Evolutionary conservation across 129 eudicot species (phyloP).

Genomic region (Calendula officinalis): DNA sequence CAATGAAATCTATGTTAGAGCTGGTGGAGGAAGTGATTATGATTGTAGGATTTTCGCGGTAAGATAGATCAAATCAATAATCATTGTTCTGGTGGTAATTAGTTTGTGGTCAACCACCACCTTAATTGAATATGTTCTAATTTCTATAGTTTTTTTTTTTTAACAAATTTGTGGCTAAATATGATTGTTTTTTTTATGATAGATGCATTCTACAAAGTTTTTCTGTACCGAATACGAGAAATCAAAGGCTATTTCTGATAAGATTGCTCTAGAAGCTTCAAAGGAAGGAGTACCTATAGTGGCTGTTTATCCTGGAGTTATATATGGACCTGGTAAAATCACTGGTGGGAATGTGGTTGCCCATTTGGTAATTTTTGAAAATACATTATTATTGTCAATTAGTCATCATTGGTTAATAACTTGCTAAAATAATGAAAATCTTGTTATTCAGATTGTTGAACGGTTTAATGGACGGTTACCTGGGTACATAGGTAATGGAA

Average conservation of each 20-base stretch:
- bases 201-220: constrained; percentile 61
- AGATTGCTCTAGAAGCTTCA: constrained; percentile 80
- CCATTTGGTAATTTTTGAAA: constrained; percentile 43
- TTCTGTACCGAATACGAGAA: constrained; percentile 91
- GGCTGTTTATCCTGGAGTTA: constrained; percentile 86
- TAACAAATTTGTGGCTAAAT: constrained; percentile 18
- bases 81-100: background rate
- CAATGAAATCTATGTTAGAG: too few relatives aligned
- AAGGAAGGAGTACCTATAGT: constrained; percentile 77
- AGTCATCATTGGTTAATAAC: background rate
- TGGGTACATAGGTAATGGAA: constrained; percentile 72
- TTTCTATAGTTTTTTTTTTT: constrained; percentile 8
- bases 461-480: constrained; percentile 83
- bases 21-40: too few relatives aligned
- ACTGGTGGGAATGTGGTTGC: constrained; percentile 83
- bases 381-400: too few relatives aligned
- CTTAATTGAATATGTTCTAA: background rate
- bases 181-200: constrained; percentile 19
- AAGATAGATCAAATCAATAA: background rate
- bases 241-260: constrained; percentile 74
- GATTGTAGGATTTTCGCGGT: background rate
- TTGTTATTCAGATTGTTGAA: constrained; percentile 66
- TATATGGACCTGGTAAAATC: constrained; percentile 88
- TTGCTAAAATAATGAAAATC: background rate
- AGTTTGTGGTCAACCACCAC: background rate